Conservation (phyloP, 176 grass and related monocot genomes). For the Musa beccarii region DNA sequence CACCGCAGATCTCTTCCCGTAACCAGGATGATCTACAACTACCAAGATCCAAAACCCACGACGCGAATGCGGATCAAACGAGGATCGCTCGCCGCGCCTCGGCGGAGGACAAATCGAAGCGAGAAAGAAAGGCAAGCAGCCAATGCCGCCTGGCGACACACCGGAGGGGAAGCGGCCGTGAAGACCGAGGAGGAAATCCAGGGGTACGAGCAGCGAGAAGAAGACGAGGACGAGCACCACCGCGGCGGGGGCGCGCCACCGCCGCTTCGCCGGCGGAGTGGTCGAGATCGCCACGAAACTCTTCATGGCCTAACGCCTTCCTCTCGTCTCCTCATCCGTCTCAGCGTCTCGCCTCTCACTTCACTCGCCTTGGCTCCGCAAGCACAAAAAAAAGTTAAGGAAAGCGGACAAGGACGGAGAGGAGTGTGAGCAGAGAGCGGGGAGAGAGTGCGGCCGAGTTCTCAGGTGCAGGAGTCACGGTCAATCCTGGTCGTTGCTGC, state of each 20-base stretch:
- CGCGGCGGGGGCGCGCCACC: slow-evolving; percentile 63
- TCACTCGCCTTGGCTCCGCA: background rate
- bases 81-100: no score
- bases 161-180: slow-evolving; percentile 48
- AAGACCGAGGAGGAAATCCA: slow-evolving; percentile 82
- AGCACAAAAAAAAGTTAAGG: no score
- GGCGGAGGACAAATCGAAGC: no score
- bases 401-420: no score
- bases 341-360: background rate
- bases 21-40: slow-evolving; percentile 30
- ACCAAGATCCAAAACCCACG: slow-evolving; percentile 31
- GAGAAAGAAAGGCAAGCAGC: background rate
- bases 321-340: background rate
- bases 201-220: slow-evolving; percentile 89
- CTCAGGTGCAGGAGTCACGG: no score
- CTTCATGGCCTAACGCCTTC: background rate
- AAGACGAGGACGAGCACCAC: slow-evolving; percentile 93
- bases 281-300: slow-evolving; percentile 1
- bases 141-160: slow-evolving; percentile 16
- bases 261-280: slow-evolving; percentile 48
- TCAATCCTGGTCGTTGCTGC: no score
- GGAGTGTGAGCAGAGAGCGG: no score
- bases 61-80: background rate
- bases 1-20: slow-evolving; percentile 1
- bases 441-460: no score